phyloP scores from a whole-genome alignment of 2,329 filamentous ascomycete species.

The Cordyceps tenuipes region DNA sequence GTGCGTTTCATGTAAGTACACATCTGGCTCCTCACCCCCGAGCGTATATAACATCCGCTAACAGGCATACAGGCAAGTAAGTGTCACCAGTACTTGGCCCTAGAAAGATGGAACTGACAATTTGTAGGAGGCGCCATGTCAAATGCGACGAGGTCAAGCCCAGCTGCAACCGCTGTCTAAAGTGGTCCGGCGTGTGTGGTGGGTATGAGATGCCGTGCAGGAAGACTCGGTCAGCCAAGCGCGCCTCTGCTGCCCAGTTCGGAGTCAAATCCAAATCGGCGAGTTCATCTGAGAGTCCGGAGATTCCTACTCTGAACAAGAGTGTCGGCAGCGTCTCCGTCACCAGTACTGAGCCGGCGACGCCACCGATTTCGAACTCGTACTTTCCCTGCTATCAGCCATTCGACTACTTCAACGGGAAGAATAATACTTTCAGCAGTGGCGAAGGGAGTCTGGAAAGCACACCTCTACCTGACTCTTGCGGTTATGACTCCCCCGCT shows the following conservation, averaged over 20 bases:
- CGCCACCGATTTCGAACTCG: neutral
- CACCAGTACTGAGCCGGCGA: conserved; percentile 3
- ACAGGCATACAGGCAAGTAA: conserved; percentile 21
- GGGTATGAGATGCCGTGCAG: conserved; percentile 19
- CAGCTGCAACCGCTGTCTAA: conserved; percentile 26
- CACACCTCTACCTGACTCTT: neutral
- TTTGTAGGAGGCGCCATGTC: conserved; percentile 24
- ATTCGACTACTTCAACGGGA: neutral
- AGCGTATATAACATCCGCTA: neutral
- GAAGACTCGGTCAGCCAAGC: neutral
- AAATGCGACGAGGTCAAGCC: conserved; percentile 30
- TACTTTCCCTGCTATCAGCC: neutral
- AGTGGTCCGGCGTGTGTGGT: conserved; percentile 27
- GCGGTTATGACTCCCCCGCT: too few species aligned
- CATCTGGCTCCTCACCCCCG: neutral
- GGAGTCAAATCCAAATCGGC: neutral
- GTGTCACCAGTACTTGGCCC: neutral
- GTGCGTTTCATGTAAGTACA: conserved; percentile 25
- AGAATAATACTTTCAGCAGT: neutral
- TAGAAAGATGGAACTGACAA: neutral
- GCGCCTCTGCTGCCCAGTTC: neutral
- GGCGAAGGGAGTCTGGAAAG: neutral
- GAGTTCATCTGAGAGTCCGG: neutral
- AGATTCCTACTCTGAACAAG: neutral
- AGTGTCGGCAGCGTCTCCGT: conserved; percentile 5